These are phyloP conservation scores for Mycosphaerella arachidis DNA, from an alignment of 2,329 filamentous ascomycete genomes.

Conservation along the genomic window DNA sequence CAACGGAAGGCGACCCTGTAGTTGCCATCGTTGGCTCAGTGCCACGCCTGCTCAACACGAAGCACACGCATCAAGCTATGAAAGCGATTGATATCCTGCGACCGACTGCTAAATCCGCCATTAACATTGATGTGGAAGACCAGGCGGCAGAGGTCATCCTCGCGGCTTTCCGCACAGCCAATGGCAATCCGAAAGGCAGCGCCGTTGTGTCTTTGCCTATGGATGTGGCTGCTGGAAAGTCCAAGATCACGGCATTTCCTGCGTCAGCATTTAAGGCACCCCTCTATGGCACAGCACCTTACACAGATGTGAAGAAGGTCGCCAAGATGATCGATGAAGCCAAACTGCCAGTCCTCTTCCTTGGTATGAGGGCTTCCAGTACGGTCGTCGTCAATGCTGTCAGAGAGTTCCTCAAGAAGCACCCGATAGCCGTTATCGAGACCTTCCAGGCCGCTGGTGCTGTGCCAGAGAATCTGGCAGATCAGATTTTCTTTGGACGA, in stretches of 20 bases:
- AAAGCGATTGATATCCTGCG: slow-evolving; percentile 42
- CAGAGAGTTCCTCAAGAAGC: slow-evolving; percentile 39
- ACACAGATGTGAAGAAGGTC: slow-evolving; percentile 32
- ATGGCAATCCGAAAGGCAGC: slow-evolving; percentile 40
- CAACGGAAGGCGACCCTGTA: slow-evolving; percentile 46
- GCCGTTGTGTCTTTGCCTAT: slow-evolving; percentile 44
- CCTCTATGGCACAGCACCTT: slow-evolving; percentile 38
- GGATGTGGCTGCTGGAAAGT: slow-evolving; percentile 41
- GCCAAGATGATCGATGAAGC: slow-evolving; percentile 32
- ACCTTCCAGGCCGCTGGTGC: slow-evolving; percentile 50
- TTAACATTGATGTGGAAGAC: slow-evolving; percentile 44
- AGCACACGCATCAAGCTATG: slow-evolving; percentile 48
- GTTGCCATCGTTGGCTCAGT: slow-evolving; percentile 49
- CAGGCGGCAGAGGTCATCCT: slow-evolving; percentile 47
- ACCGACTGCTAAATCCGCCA: slow-evolving; percentile 43
- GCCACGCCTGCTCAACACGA: slow-evolving; percentile 41
- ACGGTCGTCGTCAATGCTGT: slow-evolving; percentile 40
- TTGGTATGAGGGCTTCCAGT: slow-evolving; percentile 43
- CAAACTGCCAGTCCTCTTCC: slow-evolving; percentile 42
- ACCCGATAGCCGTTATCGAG: slow-evolving; percentile 46
- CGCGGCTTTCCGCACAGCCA: slow-evolving; percentile 43
- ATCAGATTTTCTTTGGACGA: slow-evolving; percentile 45
- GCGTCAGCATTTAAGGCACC: slow-evolving; percentile 39
- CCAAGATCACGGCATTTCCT: slow-evolving; percentile 39
- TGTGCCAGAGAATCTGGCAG: slow-evolving; percentile 40